Evolutionary conservation across 2,329 filamentous ascomycete genomes (phyloP), one percentile per base, ranked within the genome.

Genomic region (Colletotrichum magnum): DNA sequence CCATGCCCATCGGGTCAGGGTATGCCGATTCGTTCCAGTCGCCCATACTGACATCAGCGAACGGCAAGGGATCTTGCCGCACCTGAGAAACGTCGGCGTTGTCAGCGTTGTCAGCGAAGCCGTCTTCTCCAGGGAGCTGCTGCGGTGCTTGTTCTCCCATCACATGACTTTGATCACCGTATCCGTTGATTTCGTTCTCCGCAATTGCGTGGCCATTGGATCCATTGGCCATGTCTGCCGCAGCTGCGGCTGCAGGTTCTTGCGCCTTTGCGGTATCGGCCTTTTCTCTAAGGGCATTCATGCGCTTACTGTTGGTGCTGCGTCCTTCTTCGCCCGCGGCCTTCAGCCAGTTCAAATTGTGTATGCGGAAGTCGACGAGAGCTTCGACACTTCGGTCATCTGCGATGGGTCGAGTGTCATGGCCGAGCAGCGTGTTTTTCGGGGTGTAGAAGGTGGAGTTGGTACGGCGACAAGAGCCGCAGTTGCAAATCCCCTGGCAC

Each of bases 351-450:
- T 87, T 88, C 28, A 97, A 84, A 77, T 99, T 99, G 61, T 97
- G 95, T 48, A 93, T 86, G 28, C 93, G 90, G 79, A 98, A 98
- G 77, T 98, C 94, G 9, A 98, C 94, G 24, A 98, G 86, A 26
- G 90, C 92, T 79, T 98, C 95, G 6, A 97, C 90, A 75, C 95
- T 98, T 69, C 96, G 90, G 59, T 93, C 92, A 80, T 99, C 96
- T 2, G 96, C 95, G 57, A 98, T 91, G 41, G 93, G 92, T 62
- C 90, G 93, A 0, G 96, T 99, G 73, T 98, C 94, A 75, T 98
- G 94, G 0, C 96, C 96, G 2, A 98, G 87, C 1, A 95, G 85
- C 0, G 94, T 97, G 66, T 92, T 94, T 75, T 94, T 96, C 0
- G 96, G 96, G 59, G 93, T 89, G 75, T 97, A 97, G 0, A 95